Percentiles rank a stretch among this genome's conserved stretches.
phyloP scores from a whole-genome alignment of 768 basidiomycete genomes.

The Pseudohyphozyma bogoriensis region DNA sequence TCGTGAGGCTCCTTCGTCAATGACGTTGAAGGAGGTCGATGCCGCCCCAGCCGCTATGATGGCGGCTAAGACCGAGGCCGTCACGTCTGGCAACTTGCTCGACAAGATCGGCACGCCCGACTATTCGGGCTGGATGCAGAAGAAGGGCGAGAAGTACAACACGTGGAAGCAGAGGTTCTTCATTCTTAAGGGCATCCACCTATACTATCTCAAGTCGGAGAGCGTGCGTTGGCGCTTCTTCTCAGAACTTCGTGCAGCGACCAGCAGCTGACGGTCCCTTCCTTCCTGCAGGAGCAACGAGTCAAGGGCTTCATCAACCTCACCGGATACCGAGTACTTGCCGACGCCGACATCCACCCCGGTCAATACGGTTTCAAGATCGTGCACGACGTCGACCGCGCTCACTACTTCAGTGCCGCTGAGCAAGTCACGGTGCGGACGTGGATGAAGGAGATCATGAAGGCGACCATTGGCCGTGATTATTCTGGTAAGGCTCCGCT shows the following conservation, averaged over 20 bases:
- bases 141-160: conserved; percentile 87
- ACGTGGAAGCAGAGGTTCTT: conserved; percentile 87
- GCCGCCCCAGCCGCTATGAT: conserved; percentile 13
- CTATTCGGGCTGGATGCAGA: conserved; percentile 86
- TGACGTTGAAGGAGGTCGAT: conserved; percentile 19
- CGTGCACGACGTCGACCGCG: conserved; percentile 73
- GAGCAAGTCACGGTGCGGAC: conserved; percentile 76
- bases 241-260: too few relatives aligned
- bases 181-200: conserved; percentile 78
- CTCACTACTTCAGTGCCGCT: conserved; percentile 84
- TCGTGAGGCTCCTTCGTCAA: conserved; percentile 22
- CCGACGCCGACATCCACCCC: conserved; percentile 78
- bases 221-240: conserved; percentile 27
- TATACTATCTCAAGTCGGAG: conserved; percentile 74
- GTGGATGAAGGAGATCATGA: conserved; percentile 99
- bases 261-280: conserved; percentile 2
- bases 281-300: conserved; percentile 61
- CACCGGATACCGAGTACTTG: conserved; percentile 78
- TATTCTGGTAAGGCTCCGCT: conserved; percentile 58
- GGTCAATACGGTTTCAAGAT: conserved; percentile 93
- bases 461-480: conserved; percentile 89
- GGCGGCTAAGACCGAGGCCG: background rate
- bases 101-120: conserved; percentile 87
- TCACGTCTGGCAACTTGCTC: conserved; percentile 50
- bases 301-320: conserved; percentile 96